A percentile compares a stretch with the other conserved stretches of the same genome.
Conservation (phyloP, 2,329 filamentous ascomycete genomes). For the Dryadomyces quercivorus region DNA sequence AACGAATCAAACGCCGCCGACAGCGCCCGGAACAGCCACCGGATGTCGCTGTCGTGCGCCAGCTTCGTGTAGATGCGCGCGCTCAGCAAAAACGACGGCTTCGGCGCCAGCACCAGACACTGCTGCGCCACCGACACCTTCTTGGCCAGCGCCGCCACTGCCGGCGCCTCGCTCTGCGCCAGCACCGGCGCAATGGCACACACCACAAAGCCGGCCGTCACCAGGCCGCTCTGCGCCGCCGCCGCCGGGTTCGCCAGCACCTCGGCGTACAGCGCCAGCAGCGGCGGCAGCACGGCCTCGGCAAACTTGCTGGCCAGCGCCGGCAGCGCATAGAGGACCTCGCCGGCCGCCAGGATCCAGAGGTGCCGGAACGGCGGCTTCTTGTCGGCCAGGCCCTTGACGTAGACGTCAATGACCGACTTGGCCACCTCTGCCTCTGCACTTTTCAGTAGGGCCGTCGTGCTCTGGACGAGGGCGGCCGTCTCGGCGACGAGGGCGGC, state of each 20-base stretch:
- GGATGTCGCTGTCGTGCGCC: constrained; percentile 58
- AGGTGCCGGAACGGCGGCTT: constrained; percentile 62
- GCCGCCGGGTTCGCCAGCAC: constrained; percentile 64
- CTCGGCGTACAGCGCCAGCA: constrained; percentile 66
- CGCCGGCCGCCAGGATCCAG: constrained; percentile 67
- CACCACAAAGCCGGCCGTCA: constrained; percentile 66
- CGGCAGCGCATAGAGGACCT: constrained; percentile 51
- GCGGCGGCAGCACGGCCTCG: constrained; percentile 37
- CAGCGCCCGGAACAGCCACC: constrained; percentile 65
- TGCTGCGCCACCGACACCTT: constrained; percentile 52
- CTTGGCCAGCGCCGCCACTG: constrained; percentile 36
- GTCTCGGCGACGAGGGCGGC: constrained; percentile 66
- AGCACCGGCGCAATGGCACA: constrained; percentile 49
- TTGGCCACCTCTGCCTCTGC: constrained; percentile 51
- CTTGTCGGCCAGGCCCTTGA: constrained; percentile 80
- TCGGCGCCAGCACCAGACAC: constrained; percentile 58
- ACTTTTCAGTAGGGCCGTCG: constrained; percentile 41
- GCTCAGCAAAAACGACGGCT: constrained; percentile 79
- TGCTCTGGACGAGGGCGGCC: constrained; percentile 53
- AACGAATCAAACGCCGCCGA: constrained; percentile 46
- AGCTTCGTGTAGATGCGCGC: constrained; percentile 76
- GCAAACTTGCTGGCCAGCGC: constrained; percentile 36
- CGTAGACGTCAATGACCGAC: constrained; percentile 54
- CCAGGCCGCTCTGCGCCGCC: constrained; percentile 70
- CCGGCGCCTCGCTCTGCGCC: constrained; percentile 40